Evolutionary conservation across 345 rosid genomes (phyloP).

Genomic region (Euphorbia lathyris): DNA sequence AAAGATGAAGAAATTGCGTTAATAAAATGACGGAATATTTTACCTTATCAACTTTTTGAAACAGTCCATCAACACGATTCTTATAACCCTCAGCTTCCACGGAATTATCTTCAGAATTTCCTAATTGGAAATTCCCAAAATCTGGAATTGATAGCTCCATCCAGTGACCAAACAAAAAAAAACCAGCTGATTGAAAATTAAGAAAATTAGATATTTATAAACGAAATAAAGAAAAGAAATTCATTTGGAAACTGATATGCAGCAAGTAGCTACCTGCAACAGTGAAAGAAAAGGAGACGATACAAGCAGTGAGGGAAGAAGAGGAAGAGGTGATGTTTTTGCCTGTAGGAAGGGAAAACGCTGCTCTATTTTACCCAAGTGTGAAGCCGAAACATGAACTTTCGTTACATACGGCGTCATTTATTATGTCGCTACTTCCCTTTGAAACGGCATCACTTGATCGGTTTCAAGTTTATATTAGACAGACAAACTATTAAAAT

Average conservation of each 20-base stretch:
- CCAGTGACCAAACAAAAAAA: not conserved
- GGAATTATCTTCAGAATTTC: not conserved
- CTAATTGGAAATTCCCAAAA: not conserved
- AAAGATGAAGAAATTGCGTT: not conserved
- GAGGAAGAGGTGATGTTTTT: too few relatives aligned
- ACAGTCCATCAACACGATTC: slow-evolving; percentile 24
- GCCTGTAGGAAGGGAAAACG: too few relatives aligned
- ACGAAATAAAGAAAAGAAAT: not conserved
- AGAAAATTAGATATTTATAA: not conserved
- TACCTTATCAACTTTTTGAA: slow-evolving; percentile 26
- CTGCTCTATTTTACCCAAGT: too few relatives aligned
- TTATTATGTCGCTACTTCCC: too few relatives aligned
- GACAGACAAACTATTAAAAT: too few relatives aligned
- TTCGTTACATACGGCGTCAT: too few relatives aligned
- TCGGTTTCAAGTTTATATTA: too few relatives aligned
- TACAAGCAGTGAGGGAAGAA: too few relatives aligned
- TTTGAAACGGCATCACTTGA: too few relatives aligned
- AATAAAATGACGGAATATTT: not conserved
- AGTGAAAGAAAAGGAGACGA: not conserved
- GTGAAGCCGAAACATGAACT: too few relatives aligned
- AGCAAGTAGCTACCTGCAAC: not conserved
- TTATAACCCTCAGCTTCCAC: slow-evolving; percentile 22
- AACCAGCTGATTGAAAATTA: not conserved
- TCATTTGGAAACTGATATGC: not conserved
- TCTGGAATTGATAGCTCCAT: slow-evolving; percentile 14